Conservation (phyloP, 2,329 filamentous ascomycete species). For the Neofusicoccum parvum region DNA sequence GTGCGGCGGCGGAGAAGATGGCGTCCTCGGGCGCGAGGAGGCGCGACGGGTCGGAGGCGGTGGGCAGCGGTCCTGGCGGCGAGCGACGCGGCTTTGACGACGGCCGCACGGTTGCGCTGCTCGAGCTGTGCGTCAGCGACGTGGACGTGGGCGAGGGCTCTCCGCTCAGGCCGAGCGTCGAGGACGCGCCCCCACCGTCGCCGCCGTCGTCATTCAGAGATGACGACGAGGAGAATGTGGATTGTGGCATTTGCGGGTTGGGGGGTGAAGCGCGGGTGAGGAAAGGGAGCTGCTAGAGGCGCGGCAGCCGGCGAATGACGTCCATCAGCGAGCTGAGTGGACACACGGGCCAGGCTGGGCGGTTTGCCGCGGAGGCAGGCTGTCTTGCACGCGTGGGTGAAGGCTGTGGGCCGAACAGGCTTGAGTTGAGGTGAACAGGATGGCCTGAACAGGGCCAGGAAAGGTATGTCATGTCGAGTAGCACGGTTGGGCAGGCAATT, state of each 20-base stretch:
- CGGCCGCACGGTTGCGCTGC: constrained; percentile 2
- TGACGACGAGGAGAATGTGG: not conserved
- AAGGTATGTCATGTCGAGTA: too few species aligned
- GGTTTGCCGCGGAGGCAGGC: too few species aligned
- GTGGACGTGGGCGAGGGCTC: not conserved
- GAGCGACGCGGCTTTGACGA: not conserved
- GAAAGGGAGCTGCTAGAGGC: not conserved
- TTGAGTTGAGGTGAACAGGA: too few species aligned
- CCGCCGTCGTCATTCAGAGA: too few species aligned
- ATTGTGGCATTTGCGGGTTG: not conserved
- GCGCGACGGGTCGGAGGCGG: constrained; percentile 43
- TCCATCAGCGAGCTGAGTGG: not conserved
- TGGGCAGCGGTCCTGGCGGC: not conserved
- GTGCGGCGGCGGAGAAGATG: constrained; percentile 46
- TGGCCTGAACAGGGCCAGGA: too few species aligned
- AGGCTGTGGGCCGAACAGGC: too few species aligned
- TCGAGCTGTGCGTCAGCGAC: constrained; percentile 8
- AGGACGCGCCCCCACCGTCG: not conserved
- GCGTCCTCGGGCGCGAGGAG: constrained; percentile 80
- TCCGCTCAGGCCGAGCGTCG: not conserved
- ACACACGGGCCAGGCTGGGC: not conserved
- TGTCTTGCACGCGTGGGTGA: too few species aligned
- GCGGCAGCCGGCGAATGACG: not conserved
- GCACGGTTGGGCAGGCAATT: too few species aligned
- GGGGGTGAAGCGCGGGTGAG: not conserved